phyloP scores from a whole-genome alignment of 2,329 filamentous ascomycete species.

The Ophiocordyceps robertsii region DNA sequence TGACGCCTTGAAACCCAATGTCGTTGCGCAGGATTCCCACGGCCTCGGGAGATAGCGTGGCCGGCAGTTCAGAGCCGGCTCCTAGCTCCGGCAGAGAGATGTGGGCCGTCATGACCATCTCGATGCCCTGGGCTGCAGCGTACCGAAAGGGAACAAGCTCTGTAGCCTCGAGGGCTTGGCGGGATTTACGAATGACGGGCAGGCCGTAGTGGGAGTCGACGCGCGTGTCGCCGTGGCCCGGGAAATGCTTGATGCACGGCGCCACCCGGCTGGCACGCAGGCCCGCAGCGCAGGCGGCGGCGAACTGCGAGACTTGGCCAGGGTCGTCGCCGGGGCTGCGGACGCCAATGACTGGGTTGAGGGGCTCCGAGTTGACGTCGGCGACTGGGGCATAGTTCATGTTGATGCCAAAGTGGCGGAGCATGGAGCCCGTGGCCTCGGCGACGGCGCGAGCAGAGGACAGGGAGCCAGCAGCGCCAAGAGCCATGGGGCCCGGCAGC shows the following conservation, averaged over 20 bases:
- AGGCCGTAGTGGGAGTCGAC: constrained; percentile 14
- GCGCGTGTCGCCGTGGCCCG: constrained; percentile 12
- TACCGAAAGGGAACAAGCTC: constrained; percentile 11
- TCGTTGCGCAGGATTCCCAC: constrained; percentile 10
- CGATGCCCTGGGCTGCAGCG: constrained; percentile 8
- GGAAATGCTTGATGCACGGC: constrained; percentile 14
- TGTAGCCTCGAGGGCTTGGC: constrained; percentile 7
- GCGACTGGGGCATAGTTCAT: constrained; percentile 15
- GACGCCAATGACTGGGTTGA: constrained; percentile 13
- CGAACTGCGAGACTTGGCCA: constrained; percentile 7
- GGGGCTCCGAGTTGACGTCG: constrained; percentile 12
- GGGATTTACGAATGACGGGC: constrained; percentile 10
- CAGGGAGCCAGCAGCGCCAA: constrained; percentile 9
- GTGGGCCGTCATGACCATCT: constrained; percentile 16
- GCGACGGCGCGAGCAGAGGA: constrained; percentile 7
- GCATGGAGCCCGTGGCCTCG: constrained; percentile 8
- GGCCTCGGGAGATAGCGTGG: constrained; percentile 11
- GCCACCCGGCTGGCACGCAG: constrained; percentile 7
- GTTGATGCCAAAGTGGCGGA: constrained; percentile 13
- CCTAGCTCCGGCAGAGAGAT: constrained; percentile 11
- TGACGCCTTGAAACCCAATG: constrained; percentile 8
- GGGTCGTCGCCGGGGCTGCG: constrained; percentile 13
- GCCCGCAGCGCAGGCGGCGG: constrained; percentile 8
- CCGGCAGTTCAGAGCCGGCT: constrained; percentile 6
- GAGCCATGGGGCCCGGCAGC: constrained; percentile 11